A percentile compares a stretch with the other conserved stretches of the same genome.
Conservation (phyloP, 2,329 filamentous ascomycete species). For the Shiraia bambusicola region DNA sequence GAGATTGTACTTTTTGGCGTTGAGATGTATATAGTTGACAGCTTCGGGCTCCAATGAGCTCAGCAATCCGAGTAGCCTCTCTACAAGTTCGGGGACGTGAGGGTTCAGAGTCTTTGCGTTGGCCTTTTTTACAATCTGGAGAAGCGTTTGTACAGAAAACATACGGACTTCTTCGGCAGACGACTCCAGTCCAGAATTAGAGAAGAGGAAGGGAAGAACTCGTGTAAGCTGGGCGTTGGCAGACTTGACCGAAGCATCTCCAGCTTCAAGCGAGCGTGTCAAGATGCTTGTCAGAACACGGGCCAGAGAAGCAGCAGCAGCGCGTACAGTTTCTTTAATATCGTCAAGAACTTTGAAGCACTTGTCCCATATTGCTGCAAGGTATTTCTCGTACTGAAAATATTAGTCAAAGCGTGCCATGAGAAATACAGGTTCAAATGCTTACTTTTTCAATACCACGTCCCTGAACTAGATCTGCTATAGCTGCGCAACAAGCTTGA, state of each 20-base stretch:
- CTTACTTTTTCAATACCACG: conserved; percentile 56
- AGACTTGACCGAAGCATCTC: conserved; percentile 64
- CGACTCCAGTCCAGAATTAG: conserved; percentile 84
- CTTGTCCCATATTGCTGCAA: conserved; percentile 80
- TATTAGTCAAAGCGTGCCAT: conserved; percentile 7
- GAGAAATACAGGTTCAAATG: background rate
- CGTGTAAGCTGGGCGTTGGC: conserved; percentile 79
- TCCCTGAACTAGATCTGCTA: conserved; percentile 84
- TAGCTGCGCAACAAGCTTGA: conserved; percentile 87
- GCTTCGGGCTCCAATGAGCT: conserved; percentile 87
- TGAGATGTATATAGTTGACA: conserved; percentile 90
- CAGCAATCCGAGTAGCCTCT: conserved; percentile 76
- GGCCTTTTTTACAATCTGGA: conserved; percentile 88
- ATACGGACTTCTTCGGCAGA: conserved; percentile 82
- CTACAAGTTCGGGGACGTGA: conserved; percentile 79
- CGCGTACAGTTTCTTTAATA: conserved; percentile 86
- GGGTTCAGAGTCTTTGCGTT: conserved; percentile 72
- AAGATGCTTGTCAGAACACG: conserved; percentile 81
- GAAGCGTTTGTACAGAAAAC: conserved; percentile 76
- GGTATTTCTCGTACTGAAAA: conserved; percentile 73
- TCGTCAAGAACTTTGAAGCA: conserved; percentile 93
- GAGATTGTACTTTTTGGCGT: conserved; percentile 78
- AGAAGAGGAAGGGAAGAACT: conserved; percentile 87
- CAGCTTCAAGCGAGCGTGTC: conserved; percentile 80
- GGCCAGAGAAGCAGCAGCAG: conserved; percentile 78